These are phyloP conservation scores for Vaccinium corymbosum DNA, from an alignment of 148 eudicot species.

Conservation along the genomic window DNA sequence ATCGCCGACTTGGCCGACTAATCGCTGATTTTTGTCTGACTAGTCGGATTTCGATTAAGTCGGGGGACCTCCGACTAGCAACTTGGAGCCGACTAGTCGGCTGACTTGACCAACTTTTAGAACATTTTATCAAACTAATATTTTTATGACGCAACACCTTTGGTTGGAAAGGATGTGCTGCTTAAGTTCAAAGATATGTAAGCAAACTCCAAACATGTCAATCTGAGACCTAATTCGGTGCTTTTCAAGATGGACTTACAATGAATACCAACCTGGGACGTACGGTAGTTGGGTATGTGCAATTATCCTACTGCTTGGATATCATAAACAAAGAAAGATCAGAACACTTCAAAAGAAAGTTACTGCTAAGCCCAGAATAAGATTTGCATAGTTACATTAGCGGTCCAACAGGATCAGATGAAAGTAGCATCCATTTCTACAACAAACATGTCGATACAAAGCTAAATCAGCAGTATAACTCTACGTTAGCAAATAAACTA, in stretches of 20 bases:
- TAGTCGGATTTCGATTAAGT: no score
- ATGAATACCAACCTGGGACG: neutral
- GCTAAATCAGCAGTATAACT: neutral
- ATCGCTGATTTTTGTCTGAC: no score
- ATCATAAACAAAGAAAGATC: neutral
- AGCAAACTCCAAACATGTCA: no score
- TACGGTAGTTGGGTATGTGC: neutral
- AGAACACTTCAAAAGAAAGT: neutral
- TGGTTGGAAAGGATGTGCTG: no score
- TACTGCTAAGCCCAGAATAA: neutral
- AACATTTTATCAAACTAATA: no score
- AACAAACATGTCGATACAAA: neutral
- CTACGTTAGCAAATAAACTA: neutral
- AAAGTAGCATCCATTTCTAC: neutral
- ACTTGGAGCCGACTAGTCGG: no score
- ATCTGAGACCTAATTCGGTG: neutral
- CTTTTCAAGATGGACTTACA: neutral
- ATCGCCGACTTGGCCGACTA: no score
- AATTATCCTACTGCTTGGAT: neutral
- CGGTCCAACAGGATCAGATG: neutral
- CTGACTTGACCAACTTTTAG: no score
- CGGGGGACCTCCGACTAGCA: no score
- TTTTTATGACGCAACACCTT: no score
- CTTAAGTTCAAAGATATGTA: no score
- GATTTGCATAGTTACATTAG: constrained; percentile 2